phyloP scores from a whole-genome alignment of 2,329 filamentous ascomycete genomes.

The Fusarium sp. region DNA sequence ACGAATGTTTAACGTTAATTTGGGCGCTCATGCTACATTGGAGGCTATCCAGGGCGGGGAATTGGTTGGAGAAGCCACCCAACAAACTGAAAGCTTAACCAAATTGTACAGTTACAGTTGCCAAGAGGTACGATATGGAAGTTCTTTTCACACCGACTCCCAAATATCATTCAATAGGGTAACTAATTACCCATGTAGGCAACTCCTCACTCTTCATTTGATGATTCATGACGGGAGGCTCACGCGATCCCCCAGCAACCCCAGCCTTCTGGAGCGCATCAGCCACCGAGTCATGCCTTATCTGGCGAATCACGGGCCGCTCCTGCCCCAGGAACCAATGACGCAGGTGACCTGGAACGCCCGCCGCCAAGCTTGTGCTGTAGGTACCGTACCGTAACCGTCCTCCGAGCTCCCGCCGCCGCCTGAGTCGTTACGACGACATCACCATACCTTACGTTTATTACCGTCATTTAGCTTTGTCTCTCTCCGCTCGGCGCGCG shows the following conservation, averaged over 20 bases:
- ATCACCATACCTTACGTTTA: slow-evolving; percentile 26
- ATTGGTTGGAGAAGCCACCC: neutral
- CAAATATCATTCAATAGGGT: neutral
- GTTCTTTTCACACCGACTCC: neutral
- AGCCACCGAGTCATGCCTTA: slow-evolving; percentile 11
- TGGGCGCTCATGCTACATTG: neutral
- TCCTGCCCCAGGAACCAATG: slow-evolving; percentile 24
- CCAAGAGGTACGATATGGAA: neutral
- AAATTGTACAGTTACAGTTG: neutral
- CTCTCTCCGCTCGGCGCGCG: slow-evolving; percentile 16
- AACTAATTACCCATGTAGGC: neutral
- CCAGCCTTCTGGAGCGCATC: slow-evolving; percentile 11
- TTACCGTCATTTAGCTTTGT: slow-evolving; percentile 21
- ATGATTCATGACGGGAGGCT: slow-evolving; percentile 33
- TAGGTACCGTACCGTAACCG: slow-evolving; percentile 1
- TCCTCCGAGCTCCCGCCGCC: slow-evolving; percentile 29
- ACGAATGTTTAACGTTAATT: neutral
- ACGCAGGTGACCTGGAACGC: slow-evolving; percentile 38
- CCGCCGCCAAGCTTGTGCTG: slow-evolving; percentile 16
- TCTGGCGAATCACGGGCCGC: slow-evolving; percentile 25
- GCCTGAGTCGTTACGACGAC: slow-evolving; percentile 16
- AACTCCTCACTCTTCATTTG: neutral
- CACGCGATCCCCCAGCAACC: slow-evolving; percentile 26
- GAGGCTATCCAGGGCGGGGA: neutral
- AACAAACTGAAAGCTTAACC: neutral